Percentiles rank a stretch among this genome's conserved stretches.
phyloP scores from a whole-genome alignment of 441 rosid genomes.

The Populus trichocarpa region DNA sequence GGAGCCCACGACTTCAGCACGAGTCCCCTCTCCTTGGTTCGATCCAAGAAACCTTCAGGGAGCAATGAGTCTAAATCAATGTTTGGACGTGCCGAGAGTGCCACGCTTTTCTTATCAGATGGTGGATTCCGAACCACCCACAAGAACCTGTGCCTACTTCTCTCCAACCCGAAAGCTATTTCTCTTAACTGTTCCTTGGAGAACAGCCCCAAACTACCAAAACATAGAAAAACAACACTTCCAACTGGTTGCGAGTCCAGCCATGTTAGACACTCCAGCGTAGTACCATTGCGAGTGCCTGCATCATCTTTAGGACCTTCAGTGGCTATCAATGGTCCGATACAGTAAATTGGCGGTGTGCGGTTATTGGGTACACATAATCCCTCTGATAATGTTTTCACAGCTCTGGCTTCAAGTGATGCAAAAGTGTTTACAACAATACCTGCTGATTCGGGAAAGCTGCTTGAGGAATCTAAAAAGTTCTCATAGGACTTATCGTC shows the following conservation, averaged over 20 bases:
- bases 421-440: slow-evolving; percentile 31
- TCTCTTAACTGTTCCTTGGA: not conserved
- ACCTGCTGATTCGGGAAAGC: slow-evolving; percentile 16
- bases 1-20: slow-evolving; percentile 34
- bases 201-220: too few relatives aligned
- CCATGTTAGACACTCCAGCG: too few relatives aligned
- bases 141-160: slow-evolving; percentile 18
- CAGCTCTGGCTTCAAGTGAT: slow-evolving; percentile 19
- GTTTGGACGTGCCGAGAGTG: not conserved
- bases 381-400: slow-evolving; percentile 23
- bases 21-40: slow-evolving; percentile 20
- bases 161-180: not conserved
- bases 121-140: slow-evolving; percentile 15
- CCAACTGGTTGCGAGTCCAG: too few relatives aligned
- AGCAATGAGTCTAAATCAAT: not conserved
- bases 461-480: not conserved
- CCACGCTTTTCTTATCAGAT: not conserved
- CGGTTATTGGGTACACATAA: slow-evolving; percentile 10
- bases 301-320: not conserved
- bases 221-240: too few relatives aligned
- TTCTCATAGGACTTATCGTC: slow-evolving; percentile 5
- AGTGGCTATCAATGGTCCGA: slow-evolving; percentile 28
- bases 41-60: not conserved
- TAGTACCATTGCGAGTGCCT: too few relatives aligned
- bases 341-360: slow-evolving; percentile 27